Percentiles rank a stretch among this genome's conserved stretches.
Conservation (phyloP, 768 basidiomycete genomes). For the Kwoniella mangroviensis region DNA sequence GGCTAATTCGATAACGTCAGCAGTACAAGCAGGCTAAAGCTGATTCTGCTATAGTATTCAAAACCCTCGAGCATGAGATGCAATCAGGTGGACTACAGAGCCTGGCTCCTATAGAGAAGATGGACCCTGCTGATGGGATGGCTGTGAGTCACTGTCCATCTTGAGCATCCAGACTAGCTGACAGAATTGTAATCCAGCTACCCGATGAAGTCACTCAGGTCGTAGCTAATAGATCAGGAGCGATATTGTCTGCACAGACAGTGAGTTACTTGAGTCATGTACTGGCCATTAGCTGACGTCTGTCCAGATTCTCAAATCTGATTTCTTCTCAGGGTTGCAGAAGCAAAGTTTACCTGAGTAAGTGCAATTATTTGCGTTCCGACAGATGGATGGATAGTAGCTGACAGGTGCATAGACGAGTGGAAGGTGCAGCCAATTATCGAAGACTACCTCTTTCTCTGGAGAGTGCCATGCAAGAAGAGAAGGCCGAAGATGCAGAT, state of each 20-base stretch:
- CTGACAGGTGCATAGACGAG: conserved; percentile 60
- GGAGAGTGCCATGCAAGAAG: conserved; percentile 47
- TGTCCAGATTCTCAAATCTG: conserved; percentile 82
- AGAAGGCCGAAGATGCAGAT: neutral
- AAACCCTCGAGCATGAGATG: conserved; percentile 92
- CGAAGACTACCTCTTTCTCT: conserved; percentile 70
- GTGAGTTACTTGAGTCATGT: no score
- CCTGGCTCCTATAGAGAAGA: conserved; percentile 77
- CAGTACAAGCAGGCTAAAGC: neutral
- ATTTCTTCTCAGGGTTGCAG: conserved; percentile 66
- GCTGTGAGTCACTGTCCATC: conserved; percentile 36
- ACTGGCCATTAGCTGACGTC: conserved; percentile 63
- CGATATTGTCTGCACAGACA: conserved; percentile 67
- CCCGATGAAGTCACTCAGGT: conserved; percentile 90
- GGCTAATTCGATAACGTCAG: no score
- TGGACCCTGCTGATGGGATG: conserved; percentile 51
- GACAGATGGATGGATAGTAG: no score
- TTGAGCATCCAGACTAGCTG: neutral
- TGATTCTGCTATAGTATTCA: conserved; percentile 68
- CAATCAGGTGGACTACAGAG: conserved; percentile 75
- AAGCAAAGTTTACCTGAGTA: conserved; percentile 96
- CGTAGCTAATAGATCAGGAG: conserved; percentile 80
- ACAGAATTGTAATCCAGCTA: conserved; percentile 49
- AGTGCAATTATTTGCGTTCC: conserved; percentile 46
- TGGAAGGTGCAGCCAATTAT: conserved; percentile 95